Base-by-base conservation (phyloP, 176 grass and related monocot species). In the Paspalum vaginatum region DNA sequence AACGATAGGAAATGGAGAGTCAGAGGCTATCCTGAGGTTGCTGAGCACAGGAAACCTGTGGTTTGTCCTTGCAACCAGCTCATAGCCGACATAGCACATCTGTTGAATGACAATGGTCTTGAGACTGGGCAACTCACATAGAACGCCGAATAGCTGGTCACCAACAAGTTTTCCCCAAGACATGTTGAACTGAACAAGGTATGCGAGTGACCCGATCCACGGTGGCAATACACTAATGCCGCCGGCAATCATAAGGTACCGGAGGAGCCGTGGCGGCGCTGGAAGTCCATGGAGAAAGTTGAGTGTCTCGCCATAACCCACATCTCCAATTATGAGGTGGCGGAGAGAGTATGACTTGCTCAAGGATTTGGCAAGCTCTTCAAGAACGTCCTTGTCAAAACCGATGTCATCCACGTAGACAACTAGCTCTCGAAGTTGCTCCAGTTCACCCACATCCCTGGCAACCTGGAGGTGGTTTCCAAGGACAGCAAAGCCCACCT, bases 151-250 rank as follows among this genome's bases (percentile, higher is more conserved):
- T 18, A n/a, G 3, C n/a, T 65, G 25, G 61, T 79, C 76, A 40
- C 18, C 60, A 4, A 32, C 14, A 1, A 21, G 40, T 2, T 2
- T 2, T 1, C 42, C 24, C 57, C 10, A 65, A 1, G 60, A 61
- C 13, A 76, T 47, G 24, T 8, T 0, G 3, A 78, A 65, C 17
- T 78, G 26, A 52, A 78, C 76, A 53, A 78, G 76, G 44, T 52
- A 38, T 17, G 76, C 65, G 47, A 79, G 77, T 1, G 62, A 79
- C 4, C 5, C 37, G 7, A 79, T 18, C 77, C 77, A 79, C 0
- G 5, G 10, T 7, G 77, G 77, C 37, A 79, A 43, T 8, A 0
- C 2, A 22, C 17, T 20, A 0, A 67, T 54, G 12, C 0, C 7
- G 4, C 77, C 77, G 4, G 7, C 6, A 2, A 79, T 16, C 48